Percentiles rank a stretch among this genome's conserved stretches.
Evolutionary conservation across 768 basidiomycete genomes (phyloP).

Genomic region (Brasilioporus rufonigricans): DNA sequence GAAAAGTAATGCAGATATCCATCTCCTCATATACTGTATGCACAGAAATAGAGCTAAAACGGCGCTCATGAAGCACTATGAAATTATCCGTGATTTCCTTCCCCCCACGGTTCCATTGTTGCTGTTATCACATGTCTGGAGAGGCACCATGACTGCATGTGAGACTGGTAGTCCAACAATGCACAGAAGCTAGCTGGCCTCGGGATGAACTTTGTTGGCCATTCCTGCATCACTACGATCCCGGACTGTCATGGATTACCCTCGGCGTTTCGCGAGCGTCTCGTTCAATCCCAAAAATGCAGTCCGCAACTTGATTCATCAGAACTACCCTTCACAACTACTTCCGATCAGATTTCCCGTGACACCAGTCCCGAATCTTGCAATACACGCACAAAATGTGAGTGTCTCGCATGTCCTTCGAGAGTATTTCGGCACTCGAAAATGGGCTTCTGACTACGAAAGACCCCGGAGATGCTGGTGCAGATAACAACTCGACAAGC

Average conservation of each 20-base stretch:
- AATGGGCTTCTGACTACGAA: not conserved
- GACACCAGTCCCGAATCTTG: not conserved
- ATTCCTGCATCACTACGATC: slow-evolving; percentile 22
- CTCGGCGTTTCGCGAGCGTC: slow-evolving; percentile 9
- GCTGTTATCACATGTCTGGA: slow-evolving; percentile 21
- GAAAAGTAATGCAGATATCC: slow-evolving; percentile 2
- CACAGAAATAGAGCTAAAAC: slow-evolving; percentile 18
- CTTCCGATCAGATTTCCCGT: slow-evolving; percentile 11
- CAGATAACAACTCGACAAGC: not conserved
- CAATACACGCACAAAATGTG: slow-evolving; percentile 1
- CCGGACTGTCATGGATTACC: slow-evolving; percentile 3
- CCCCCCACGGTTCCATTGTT: slow-evolving; percentile 11
- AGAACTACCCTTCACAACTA: slow-evolving; percentile 1
- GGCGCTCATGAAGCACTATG: slow-evolving; percentile 16
- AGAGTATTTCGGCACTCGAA: not conserved
- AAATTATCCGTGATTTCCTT: slow-evolving; percentile 5
- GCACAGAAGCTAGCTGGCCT: slow-evolving; percentile 2
- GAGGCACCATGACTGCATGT: slow-evolving; percentile 19
- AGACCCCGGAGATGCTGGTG: not conserved
- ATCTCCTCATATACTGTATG: slow-evolving; percentile 24
- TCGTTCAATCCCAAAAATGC: slow-evolving; percentile 9
- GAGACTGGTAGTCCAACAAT: slow-evolving; percentile 23
- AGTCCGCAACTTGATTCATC: slow-evolving; percentile 13
- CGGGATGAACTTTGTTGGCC: slow-evolving; percentile 18
- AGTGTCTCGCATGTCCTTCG: not conserved